phyloP scores from a whole-genome alignment of 352 stramenopile species.

The Phytophthora constricta region DNA sequence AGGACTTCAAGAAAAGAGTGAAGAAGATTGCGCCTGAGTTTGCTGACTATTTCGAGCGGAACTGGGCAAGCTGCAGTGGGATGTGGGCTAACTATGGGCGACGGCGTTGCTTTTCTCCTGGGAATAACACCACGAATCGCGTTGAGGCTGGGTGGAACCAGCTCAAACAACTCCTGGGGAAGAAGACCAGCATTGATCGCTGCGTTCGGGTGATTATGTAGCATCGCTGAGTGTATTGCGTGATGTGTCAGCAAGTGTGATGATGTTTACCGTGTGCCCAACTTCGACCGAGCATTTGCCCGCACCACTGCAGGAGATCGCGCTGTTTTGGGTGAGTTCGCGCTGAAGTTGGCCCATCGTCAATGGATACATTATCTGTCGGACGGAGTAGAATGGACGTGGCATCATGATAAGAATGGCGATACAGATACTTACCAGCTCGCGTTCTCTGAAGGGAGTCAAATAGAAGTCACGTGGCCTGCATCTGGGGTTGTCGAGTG shows the following conservation, averaged over 20 bases:
- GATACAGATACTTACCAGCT: neutral
- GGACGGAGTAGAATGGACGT: neutral
- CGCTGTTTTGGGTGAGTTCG: neutral
- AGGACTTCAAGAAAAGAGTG: neutral
- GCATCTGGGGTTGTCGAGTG: neutral
- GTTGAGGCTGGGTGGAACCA: slow-evolving; percentile 8
- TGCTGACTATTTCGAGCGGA: neutral
- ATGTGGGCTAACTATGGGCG: slow-evolving; percentile 9
- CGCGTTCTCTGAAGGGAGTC: neutral
- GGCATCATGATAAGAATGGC: neutral
- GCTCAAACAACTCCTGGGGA: neutral
- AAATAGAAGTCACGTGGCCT: neutral
- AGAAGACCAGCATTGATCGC: slow-evolving; percentile 5
- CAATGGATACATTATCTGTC: neutral
- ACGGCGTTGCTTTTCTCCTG: neutral
- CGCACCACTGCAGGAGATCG: neutral
- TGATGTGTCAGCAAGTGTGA: neutral
- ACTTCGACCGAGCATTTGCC: neutral
- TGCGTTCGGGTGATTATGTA: neutral
- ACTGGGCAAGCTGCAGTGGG: neutral
- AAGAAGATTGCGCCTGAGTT: neutral
- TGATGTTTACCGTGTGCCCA: neutral
- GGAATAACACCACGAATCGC: slow-evolving; percentile 3
- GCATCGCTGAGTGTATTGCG: neutral
- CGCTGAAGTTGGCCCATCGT: neutral